Percentiles rank a stretch among this genome's conserved stretches.
Conservation (phyloP, 352 stramenopile genomes). For the Phytophthora meadii region DNA sequence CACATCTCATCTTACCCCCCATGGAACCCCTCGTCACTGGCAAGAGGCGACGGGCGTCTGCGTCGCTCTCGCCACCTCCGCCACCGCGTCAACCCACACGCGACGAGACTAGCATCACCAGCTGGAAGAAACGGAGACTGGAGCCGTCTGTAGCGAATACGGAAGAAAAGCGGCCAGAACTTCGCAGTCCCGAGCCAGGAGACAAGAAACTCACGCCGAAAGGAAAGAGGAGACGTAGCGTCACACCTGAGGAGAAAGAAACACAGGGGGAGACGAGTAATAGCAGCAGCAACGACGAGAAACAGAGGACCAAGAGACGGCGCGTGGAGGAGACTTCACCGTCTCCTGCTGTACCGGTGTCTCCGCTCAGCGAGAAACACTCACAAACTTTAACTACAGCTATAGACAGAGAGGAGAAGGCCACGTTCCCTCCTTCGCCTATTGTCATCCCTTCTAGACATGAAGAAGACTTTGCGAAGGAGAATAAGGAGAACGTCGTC, state of each 20-base stretch:
- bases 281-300: constrained; percentile 26
- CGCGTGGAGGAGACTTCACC: constrained; percentile 27
- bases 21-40: constrained; percentile 32
- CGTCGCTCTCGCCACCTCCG: constrained; percentile 22
- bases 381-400: constrained; percentile 11
- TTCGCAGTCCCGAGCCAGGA: constrained; percentile 13
- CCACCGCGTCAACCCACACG: constrained; percentile 20
- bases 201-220: constrained; percentile 15
- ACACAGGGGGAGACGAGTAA: constrained; percentile 19
- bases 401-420: constrained; percentile 29
- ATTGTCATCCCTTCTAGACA: constrained; percentile 32
- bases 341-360: constrained; percentile 23
- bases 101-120: constrained; percentile 5
- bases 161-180: constrained; percentile 15
- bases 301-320: constrained; percentile 25
- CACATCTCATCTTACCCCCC: neutral
- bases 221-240: constrained; percentile 29
- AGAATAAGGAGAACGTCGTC: constrained; percentile 18
- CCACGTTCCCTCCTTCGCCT: constrained; percentile 28
- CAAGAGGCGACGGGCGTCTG: constrained; percentile 30
- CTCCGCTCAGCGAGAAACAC: constrained; percentile 30
- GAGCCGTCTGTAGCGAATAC: neutral
- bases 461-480: neutral
- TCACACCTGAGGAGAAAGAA: constrained; percentile 20
- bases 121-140: constrained; percentile 30